A percentile compares a stretch with the other conserved stretches of the same genome.
Evolutionary conservation across 1,284 basidiomycete genomes (phyloP).

Genomic region (Paramarasmius palmivorus): DNA sequence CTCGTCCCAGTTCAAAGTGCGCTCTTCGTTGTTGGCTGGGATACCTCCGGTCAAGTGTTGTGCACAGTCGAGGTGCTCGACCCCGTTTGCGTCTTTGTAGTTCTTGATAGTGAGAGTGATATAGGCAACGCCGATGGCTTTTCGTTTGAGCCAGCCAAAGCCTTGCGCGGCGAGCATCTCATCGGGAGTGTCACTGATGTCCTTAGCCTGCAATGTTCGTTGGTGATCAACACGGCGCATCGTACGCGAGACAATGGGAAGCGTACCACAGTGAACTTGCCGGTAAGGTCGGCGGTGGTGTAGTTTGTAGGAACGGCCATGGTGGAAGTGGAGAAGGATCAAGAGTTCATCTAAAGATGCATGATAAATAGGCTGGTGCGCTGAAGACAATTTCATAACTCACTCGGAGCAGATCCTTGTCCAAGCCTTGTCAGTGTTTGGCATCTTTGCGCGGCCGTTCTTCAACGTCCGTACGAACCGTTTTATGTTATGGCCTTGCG

Average conservation of each 20-base stretch:
- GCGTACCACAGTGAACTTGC: slow-evolving; percentile 49
- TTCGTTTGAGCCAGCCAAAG: slow-evolving; percentile 41
- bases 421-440: no score
- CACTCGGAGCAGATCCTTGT: no score
- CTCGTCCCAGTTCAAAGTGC: slow-evolving; percentile 36
- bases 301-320: slow-evolving; percentile 44
- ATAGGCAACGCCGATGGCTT: slow-evolving; percentile 25
- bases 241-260: not conserved
- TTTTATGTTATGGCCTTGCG: no score
- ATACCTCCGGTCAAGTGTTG: slow-evolving; percentile 40
- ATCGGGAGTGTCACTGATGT: slow-evolving; percentile 37
- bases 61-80: slow-evolving; percentile 42
- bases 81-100: slow-evolving; percentile 37
- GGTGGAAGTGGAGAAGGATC: not conserved
- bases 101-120: slow-evolving; percentile 41
- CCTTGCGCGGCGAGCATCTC: slow-evolving; percentile 45
- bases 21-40: slow-evolving; percentile 34
- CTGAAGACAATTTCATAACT: no score
- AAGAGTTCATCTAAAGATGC: no score
- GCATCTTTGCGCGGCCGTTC: no score
- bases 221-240: not conserved
- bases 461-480: no score
- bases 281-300: slow-evolving; percentile 51
- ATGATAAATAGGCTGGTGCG: no score
- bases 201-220: slow-evolving; percentile 25